Percentiles rank a stretch among this genome's conserved stretches.
Conservation (phyloP, 179 eudicot genomes). For the Actinidia polygama region DNA sequence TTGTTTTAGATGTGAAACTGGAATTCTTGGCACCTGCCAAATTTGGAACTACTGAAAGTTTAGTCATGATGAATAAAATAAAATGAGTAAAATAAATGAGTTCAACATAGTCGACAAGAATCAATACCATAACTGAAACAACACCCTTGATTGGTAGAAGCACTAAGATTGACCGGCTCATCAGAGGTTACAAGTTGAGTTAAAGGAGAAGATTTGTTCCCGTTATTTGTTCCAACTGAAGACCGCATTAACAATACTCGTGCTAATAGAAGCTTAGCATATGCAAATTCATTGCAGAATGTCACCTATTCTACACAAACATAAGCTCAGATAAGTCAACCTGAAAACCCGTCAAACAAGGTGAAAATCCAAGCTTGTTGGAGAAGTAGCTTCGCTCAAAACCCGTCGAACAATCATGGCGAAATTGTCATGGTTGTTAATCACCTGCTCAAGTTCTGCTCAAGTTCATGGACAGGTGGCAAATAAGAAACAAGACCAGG, state of each 20-base stretch:
- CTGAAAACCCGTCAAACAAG: slow-evolving; percentile 55
- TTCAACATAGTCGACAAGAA: neutral
- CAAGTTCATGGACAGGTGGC: neutral
- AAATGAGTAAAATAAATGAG: neutral
- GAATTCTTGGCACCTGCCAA: slow-evolving; percentile 24
- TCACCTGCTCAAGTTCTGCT: slow-evolving; percentile 36
- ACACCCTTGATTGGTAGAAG: slow-evolving; percentile 22
- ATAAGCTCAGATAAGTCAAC: slow-evolving; percentile 28
- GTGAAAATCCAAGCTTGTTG: slow-evolving; percentile 66
- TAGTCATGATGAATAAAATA: neutral
- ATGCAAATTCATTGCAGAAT: neutral
- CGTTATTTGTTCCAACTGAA: slow-evolving; percentile 66
- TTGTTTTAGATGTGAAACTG: slow-evolving; percentile 40
- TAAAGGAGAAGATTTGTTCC: slow-evolving; percentile 51
- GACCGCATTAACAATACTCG: slow-evolving; percentile 12
- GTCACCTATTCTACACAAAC: neutral
- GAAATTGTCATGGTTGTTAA: slow-evolving; percentile 33
- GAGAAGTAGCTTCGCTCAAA: slow-evolving; percentile 48
- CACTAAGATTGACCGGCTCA: slow-evolving; percentile 48
- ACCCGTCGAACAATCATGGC: slow-evolving; percentile 51
- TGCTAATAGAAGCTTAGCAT: neutral
- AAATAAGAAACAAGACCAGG: neutral
- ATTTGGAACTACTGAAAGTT: too few species aligned
- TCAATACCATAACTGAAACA: slow-evolving; percentile 14
- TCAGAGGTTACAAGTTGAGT: slow-evolving; percentile 55